Conservation (phyloP, 23 red algal species). For the Gracilariopsis chorda region DNA sequence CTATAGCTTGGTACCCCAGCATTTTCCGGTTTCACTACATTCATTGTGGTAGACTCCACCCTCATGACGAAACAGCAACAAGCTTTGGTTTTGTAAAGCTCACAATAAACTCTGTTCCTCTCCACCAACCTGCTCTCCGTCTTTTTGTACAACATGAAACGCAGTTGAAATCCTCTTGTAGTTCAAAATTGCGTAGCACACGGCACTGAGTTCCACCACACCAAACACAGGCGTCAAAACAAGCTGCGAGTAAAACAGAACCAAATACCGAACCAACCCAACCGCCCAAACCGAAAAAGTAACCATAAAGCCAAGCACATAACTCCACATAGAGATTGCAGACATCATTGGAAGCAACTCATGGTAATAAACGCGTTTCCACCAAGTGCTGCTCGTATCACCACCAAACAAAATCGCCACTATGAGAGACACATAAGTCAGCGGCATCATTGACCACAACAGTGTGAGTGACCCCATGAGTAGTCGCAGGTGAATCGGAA, state of each 20-base stretch:
- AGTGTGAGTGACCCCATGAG: conserved; percentile 34
- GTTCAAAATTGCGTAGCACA: conserved; percentile 45
- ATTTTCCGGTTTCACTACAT: too few relatives aligned
- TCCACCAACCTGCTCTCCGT: neutral
- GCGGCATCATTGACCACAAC: conserved; percentile 63
- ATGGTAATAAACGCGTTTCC: conserved; percentile 25
- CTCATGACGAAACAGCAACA: too few relatives aligned
- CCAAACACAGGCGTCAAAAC: conserved; percentile 66
- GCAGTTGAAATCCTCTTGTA: conserved; percentile 26
- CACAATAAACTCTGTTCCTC: neutral
- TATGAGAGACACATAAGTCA: conserved; percentile 44
- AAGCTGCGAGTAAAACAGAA: conserved; percentile 57
- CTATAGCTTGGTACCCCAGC: too few relatives aligned
- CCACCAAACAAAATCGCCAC: conserved; percentile 16
- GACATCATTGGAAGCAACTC: conserved; percentile 34
- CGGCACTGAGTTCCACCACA: conserved; percentile 41
- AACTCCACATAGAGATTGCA: conserved; percentile 58
- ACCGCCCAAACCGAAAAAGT: conserved; percentile 50
- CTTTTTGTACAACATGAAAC: conserved; percentile 78
- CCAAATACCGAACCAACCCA: conserved; percentile 34
- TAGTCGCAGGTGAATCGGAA: conserved; percentile 26
- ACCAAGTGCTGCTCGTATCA: neutral
- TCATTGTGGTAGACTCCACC: too few relatives aligned
- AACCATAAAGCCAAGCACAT: conserved; percentile 62
- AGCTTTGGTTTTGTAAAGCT: too few relatives aligned